A percentile compares a stretch with the other conserved stretches of the same genome.
phyloP scores from a whole-genome alignment of 306 rosid species.

The Rosa lucieae region DNA sequence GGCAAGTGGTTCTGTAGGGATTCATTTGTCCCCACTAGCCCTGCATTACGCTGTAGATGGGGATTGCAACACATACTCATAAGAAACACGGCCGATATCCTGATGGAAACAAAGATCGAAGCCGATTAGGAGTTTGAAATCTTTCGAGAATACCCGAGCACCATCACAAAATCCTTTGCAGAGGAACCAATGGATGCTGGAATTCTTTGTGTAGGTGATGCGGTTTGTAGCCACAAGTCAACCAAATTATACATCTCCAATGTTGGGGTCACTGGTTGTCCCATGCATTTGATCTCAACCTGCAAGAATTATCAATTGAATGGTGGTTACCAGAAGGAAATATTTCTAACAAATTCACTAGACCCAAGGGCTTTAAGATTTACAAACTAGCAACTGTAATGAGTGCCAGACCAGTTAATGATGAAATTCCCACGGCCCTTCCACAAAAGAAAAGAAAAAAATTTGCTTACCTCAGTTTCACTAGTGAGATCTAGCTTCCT shows the following conservation, averaged over 20 bases:
- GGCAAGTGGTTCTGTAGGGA: background rate
- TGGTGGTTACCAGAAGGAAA: background rate
- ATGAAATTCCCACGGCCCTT: background rate
- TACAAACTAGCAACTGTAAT: background rate
- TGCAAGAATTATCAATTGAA: slow-evolving; percentile 28
- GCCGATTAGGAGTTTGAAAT: slow-evolving; percentile 40
- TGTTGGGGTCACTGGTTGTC: slow-evolving; percentile 76
- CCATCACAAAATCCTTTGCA: slow-evolving; percentile 91
- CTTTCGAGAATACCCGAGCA: slow-evolving; percentile 74
- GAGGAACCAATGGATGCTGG: slow-evolving; percentile 78
- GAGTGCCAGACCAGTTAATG: background rate
- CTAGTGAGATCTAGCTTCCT: slow-evolving; percentile 60
- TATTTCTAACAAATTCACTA: background rate
- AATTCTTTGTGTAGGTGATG: slow-evolving; percentile 51
- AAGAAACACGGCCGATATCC: background rate
- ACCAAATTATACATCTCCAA: slow-evolving; percentile 62
- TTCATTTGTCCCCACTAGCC: background rate
- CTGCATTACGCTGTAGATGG: background rate
- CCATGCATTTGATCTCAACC: slow-evolving; percentile 95
- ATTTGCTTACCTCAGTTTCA: slow-evolving; percentile 63
- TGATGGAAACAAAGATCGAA: background rate
- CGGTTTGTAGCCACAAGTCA: slow-evolving; percentile 78
- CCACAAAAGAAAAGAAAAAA: background rate
- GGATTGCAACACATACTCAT: background rate
- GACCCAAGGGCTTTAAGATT: background rate